phyloP scores from a whole-genome alignment of 768 basidiomycete genomes.

The Podaxis pistillaris region DNA sequence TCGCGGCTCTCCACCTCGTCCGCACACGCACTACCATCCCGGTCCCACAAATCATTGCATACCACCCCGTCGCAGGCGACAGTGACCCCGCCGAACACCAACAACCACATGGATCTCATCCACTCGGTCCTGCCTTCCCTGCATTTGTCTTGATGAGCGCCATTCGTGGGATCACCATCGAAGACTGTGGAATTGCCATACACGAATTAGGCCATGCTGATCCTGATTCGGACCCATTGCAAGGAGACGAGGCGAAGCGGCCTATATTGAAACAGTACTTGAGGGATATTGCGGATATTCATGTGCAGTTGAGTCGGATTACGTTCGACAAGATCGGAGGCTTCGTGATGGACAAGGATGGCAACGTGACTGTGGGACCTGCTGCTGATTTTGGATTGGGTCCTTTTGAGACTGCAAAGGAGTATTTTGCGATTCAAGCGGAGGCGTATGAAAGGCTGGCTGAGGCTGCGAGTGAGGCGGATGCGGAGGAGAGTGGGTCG shows the following conservation, averaged over 20 bases:
- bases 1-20: slow-evolving; percentile 39
- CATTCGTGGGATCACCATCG: slow-evolving; percentile 38
- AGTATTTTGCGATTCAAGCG: slow-evolving; percentile 38
- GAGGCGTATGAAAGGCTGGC: slow-evolving; percentile 41
- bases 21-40: slow-evolving; percentile 39
- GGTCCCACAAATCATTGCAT: slow-evolving; percentile 36
- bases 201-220: slow-evolving; percentile 28
- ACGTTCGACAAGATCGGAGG: slow-evolving; percentile 40
- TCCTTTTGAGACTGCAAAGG: slow-evolving; percentile 36
- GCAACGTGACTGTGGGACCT: slow-evolving; percentile 35
- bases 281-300: slow-evolving; percentile 40
- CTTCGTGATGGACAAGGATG: slow-evolving; percentile 33
- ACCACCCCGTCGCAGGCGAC: slow-evolving; percentile 25
- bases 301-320: slow-evolving; percentile 37
- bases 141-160: slow-evolving; percentile 43
- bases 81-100: slow-evolving; percentile 11
- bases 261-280: slow-evolving; percentile 37
- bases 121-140: slow-evolving; percentile 35
- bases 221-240: slow-evolving; percentile 26
- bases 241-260: slow-evolving; percentile 33
- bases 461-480: slow-evolving; percentile 29
- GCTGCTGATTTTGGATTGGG: slow-evolving; percentile 42
- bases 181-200: slow-evolving; percentile 38
- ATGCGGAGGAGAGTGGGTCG: slow-evolving; percentile 23
- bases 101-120: slow-evolving; percentile 26